Evolutionary conservation across 305 asterid species (phyloP).

Genomic region (Fraxinus ornus): DNA sequence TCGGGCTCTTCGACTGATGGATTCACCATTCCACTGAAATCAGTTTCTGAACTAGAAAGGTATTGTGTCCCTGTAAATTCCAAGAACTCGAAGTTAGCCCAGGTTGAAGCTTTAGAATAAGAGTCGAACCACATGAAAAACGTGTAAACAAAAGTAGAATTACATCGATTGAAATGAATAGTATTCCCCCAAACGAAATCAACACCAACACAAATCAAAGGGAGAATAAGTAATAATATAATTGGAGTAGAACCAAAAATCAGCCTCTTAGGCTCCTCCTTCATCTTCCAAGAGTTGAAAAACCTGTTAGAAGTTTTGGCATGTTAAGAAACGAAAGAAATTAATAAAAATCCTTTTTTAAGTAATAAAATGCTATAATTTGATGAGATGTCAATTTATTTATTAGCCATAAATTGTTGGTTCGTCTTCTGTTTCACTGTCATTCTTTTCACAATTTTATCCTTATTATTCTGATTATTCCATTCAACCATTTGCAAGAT

Average conservation of each 20-base stretch:
- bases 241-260: slow-evolving; percentile 33
- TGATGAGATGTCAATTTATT: slow-evolving; percentile 3
- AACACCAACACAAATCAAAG: slow-evolving; percentile 34
- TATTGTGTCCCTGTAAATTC: slow-evolving; percentile 39
- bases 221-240: slow-evolving; percentile 32
- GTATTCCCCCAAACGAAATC: slow-evolving; percentile 40
- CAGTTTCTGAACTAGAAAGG: slow-evolving; percentile 24
- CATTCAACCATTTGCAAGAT: slow-evolving; percentile 8
- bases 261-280: slow-evolving; percentile 35
- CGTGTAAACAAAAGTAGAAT: background rate
- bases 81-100: background rate
- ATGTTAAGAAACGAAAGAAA: slow-evolving; percentile 8
- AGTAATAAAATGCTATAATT: background rate
- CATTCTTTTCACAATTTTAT: slow-evolving; percentile 2
- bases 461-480: background rate
- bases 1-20: slow-evolving; percentile 20
- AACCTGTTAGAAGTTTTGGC: slow-evolving; percentile 7
- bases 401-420: background rate
- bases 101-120: background rate
- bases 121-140: background rate
- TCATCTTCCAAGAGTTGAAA: slow-evolving; percentile 26
- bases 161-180: slow-evolving; percentile 39
- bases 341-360: background rate
- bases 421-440: slow-evolving; percentile 1
- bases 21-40: slow-evolving; percentile 14